Base-by-base conservation (phyloP, 352 stramenopile species). In the Phytophthora idaei region DNA sequence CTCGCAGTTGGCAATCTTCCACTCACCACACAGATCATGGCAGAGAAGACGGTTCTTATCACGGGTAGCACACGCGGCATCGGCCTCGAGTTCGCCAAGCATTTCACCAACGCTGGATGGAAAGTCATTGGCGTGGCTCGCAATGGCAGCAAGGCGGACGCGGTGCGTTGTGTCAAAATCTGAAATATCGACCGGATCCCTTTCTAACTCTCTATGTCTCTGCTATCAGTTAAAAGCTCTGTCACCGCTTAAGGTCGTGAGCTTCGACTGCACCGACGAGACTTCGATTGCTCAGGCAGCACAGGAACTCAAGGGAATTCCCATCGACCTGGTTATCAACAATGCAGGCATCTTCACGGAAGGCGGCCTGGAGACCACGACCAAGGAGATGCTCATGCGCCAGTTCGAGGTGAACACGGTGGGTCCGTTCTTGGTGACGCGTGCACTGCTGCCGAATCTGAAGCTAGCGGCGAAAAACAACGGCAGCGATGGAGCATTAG, bases 401-500 rank as follows among this genome's bases (percentile, higher is more conserved):
- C 76, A 89, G 42, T 85, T 92, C 15, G 76, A 90, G 53, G 67
- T 89, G 39, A 92, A 91, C 56, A 50, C 76, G 1, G 65, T 91
- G 15, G 85, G 80, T 1, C 70, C 76, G 21, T 81, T 90, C 44
- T 67, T 84, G 17, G 62, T 87, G n/a, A 86, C 78, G 37, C 74
- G 74, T 37, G 72, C 76, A 12, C 62, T 90, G 32, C 55, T 74
- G n/a, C 32, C 52, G 6, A 83, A 87, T 39, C 58, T 90, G 1
- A 72, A 77, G 27, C 71, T 77, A 12, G 72, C 57, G 0, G 69
- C 61, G 0, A 36, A 39, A 9, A 57, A 57, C 5, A 61, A 57
- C 25, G 64, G 69, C 5, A 47, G 36, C 14, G 52, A 57, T 17
- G 61, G 61, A 17, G 62, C 55, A 8, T 37, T 64, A 41, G 63